Base-by-base conservation (phyloP, 2,329 filamentous ascomycete genomes). In the Iodosphaeria phyllophila region DNA sequence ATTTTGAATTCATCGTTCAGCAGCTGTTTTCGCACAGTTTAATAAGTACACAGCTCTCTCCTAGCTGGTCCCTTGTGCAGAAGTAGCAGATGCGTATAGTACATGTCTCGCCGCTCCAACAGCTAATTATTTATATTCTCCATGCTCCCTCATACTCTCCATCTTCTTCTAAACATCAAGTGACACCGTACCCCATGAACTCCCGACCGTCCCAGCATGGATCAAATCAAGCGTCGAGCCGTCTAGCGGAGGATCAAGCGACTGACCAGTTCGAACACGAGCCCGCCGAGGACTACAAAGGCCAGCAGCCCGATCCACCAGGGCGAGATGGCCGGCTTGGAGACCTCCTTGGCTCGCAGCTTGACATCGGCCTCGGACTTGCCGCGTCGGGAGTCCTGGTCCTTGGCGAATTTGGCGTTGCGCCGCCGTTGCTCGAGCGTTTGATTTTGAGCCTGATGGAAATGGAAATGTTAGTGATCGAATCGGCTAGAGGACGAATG, bases 391-490 rank as follows among this genome's bases (percentile, higher is more conserved):
- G 60, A 56, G 45, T 76, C 70, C 47, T 86, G 72, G 27, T 66
- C 61, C 47, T 74, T 74, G 37, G 64, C 72, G 52, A 80, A 91
- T 52, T 76, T 75, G 43, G 67, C 67, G 57, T 89, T 89, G 34
- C 74, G 72, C 43, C 70, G 70, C 48, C 79, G 74, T 59, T 89
- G 80, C 51, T 80, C 67, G 38, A 74, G 78, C 37, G 79, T 89
- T 73, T 86, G 78, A n/a, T n/a, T n/a, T n/a, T n/a, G n/a, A n/a
- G n/a, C n/a, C n/a, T n/a, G 39, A 72, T 76, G 77, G 83, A 42
- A 32, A 15, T 27, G 7, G 13, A 13, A 15, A 16, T 8, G 8
- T 19, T n/a, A 19, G 18, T 19, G n/a, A n/a, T n/a, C n/a, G n/a
- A n/a, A n/a, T n/a, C n/a, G 18, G 8, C 18, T 8, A 19, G 18